Evolutionary conservation across 2,329 filamentous ascomycete genomes (phyloP).

Genomic region (Fusarium sulawesiense): DNA sequence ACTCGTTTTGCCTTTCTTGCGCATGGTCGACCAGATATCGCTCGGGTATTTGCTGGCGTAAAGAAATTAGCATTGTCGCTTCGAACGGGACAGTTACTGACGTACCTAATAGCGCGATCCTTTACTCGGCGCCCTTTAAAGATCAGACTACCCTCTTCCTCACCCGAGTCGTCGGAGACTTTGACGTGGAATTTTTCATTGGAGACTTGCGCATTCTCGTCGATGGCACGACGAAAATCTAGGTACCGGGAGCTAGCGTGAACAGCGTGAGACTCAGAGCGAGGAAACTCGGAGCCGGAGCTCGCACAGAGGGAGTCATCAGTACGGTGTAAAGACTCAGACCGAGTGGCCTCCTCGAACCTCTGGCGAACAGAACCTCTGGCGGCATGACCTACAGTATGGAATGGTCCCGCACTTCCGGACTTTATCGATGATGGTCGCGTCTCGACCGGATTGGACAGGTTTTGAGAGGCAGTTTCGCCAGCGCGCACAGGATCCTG

Average conservation of each 20-base stretch:
- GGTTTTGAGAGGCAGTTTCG: background rate
- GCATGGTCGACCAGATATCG: slow-evolving; percentile 62
- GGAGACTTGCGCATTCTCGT: slow-evolving; percentile 22
- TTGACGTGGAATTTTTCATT: slow-evolving; percentile 20
- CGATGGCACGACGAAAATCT: slow-evolving; percentile 42
- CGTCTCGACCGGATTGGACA: slow-evolving; percentile 1
- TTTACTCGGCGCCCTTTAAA: slow-evolving; percentile 53
- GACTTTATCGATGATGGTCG: slow-evolving; percentile 1
- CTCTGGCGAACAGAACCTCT: slow-evolving; percentile 35
- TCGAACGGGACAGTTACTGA: background rate
- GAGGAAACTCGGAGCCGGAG: slow-evolving; percentile 38
- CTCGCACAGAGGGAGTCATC: slow-evolving; percentile 38
- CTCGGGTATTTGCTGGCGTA: slow-evolving; percentile 55
- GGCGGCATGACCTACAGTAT: slow-evolving; percentile 21
- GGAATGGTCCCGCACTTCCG: slow-evolving; percentile 34
- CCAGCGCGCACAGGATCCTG: slow-evolving; percentile 30
- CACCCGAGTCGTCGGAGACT: slow-evolving; percentile 40
- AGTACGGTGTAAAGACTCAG: slow-evolving; percentile 47
- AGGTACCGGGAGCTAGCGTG: slow-evolving; percentile 44
- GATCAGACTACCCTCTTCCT: slow-evolving; percentile 52
- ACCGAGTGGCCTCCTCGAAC: slow-evolving; percentile 49
- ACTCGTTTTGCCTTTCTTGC: slow-evolving; percentile 64
- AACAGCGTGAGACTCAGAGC: slow-evolving; percentile 39
- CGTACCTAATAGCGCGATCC: slow-evolving; percentile 48
- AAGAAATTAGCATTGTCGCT: slow-evolving; percentile 24